phyloP scores from a whole-genome alignment of 2,329 filamentous ascomycete genomes.

The Botrytis tulipae region DNA sequence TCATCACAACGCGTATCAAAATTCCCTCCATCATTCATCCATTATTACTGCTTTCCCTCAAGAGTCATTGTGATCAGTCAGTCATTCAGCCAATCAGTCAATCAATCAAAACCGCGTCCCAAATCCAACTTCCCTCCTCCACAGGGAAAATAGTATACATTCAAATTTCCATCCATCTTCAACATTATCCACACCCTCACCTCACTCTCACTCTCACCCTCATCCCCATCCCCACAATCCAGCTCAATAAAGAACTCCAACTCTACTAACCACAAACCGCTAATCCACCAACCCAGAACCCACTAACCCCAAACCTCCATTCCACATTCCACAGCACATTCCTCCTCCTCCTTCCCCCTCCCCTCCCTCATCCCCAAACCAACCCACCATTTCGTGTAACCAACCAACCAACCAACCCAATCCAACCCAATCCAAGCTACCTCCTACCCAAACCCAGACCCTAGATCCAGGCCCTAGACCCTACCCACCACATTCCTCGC shows the following conservation, averaged over 20 bases:
- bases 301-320: background rate
- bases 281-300: background rate
- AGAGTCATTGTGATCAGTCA: too few species aligned
- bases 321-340: background rate
- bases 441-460: too few species aligned
- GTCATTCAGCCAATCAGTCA: too few species aligned
- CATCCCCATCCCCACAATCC: background rate
- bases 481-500: constrained; percentile 19
- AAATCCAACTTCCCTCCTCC: background rate
- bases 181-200: background rate
- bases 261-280: too few species aligned
- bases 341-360: background rate
- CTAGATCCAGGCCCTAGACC: background rate
- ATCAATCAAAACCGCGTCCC: too few species aligned
- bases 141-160: background rate
- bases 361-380: background rate
- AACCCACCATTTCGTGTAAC: background rate
- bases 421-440: background rate
- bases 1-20: too few species aligned
- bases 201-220: too few species aligned
- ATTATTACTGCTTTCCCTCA: too few species aligned
- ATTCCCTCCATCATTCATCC: too few species aligned
- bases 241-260: background rate
- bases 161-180: too few species aligned
- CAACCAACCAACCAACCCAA: too few species aligned